phyloP scores from a whole-genome alignment of 352 stramenopile species.

The Phytophthora pseudosyringae region DNA sequence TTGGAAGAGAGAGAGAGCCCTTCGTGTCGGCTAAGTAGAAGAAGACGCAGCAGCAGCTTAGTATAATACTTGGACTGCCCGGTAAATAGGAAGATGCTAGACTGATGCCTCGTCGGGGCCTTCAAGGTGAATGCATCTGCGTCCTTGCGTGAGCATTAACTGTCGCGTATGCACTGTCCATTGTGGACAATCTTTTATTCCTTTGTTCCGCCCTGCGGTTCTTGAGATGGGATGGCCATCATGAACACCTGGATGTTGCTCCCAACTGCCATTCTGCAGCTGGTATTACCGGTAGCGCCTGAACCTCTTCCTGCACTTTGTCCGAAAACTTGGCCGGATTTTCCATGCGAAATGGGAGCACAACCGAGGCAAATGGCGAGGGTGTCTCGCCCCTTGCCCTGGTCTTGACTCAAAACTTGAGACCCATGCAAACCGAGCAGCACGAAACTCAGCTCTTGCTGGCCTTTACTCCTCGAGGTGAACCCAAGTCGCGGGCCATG shows the following conservation, averaged over 20 bases:
- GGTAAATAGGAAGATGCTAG: slow-evolving; percentile 6
- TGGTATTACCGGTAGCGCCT: slow-evolving; percentile 1
- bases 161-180: slow-evolving; percentile 10
- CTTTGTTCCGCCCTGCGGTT: slow-evolving; percentile 11
- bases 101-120: neutral
- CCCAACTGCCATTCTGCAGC: slow-evolving; percentile 10
- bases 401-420: slow-evolving; percentile 15
- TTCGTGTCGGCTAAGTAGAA: neutral
- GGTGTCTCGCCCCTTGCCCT: slow-evolving; percentile 15
- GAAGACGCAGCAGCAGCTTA: slow-evolving; percentile 3
- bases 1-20: neutral
- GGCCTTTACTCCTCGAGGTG: slow-evolving; percentile 17
- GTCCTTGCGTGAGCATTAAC: slow-evolving; percentile 2
- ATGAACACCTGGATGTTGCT: slow-evolving; percentile 15
- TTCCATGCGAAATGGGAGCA: slow-evolving; percentile 24
- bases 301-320: slow-evolving; percentile 4
- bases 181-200: slow-evolving; percentile 6
- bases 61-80: neutral
- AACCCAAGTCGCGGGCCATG: slow-evolving; percentile 11
- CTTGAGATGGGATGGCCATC: slow-evolving; percentile 5
- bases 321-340: slow-evolving; percentile 28
- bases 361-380: slow-evolving; percentile 2
- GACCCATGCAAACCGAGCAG: neutral
- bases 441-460: slow-evolving; percentile 23
- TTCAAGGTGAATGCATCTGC: slow-evolving; percentile 9